These are phyloP conservation scores for Kwoniella shandongensis DNA, from an alignment of 768 basidiomycete genomes.

Conservation along the genomic window DNA sequence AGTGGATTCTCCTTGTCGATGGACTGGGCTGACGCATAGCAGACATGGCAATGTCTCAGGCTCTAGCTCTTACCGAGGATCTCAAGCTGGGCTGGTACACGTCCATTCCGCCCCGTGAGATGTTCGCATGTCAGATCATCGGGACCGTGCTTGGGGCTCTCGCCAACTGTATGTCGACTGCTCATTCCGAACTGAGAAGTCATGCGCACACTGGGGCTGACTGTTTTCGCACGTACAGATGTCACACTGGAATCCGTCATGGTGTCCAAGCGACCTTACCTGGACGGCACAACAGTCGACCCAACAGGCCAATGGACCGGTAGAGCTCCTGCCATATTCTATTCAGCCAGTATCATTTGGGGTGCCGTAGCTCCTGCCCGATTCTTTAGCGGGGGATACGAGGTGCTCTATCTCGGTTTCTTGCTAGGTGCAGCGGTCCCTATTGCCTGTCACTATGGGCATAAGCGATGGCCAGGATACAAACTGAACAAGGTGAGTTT, in stretches of 20 bases:
- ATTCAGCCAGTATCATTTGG: conserved; percentile 52
- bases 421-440: conserved; percentile 49
- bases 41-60: conserved; percentile 54
- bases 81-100: conserved; percentile 53
- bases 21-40: background rate
- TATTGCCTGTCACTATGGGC: conserved; percentile 40
- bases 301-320: conserved; percentile 54
- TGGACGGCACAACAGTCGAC: conserved; percentile 50
- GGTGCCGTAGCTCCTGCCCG: conserved; percentile 47
- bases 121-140: conserved; percentile 52
- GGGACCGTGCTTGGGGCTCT: conserved; percentile 52
- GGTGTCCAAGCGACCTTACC: conserved; percentile 44
- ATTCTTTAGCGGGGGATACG: conserved; percentile 53
- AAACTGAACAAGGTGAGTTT: conserved; percentile 46
- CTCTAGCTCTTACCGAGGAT: conserved; percentile 46
- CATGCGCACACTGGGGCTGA: background rate
- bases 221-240: no score
- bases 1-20: conserved; percentile 6
- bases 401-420: conserved; percentile 45
- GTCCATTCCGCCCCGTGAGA: conserved; percentile 47
- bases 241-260: conserved; percentile 50
- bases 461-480: conserved; percentile 45
- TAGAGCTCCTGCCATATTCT: conserved; percentile 51
- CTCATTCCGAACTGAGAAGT: no score
- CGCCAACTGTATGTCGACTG: conserved; percentile 44